Conservation (phyloP, 495 filamentous ascomycete genomes). For the Entonaema liquescens region DNA sequence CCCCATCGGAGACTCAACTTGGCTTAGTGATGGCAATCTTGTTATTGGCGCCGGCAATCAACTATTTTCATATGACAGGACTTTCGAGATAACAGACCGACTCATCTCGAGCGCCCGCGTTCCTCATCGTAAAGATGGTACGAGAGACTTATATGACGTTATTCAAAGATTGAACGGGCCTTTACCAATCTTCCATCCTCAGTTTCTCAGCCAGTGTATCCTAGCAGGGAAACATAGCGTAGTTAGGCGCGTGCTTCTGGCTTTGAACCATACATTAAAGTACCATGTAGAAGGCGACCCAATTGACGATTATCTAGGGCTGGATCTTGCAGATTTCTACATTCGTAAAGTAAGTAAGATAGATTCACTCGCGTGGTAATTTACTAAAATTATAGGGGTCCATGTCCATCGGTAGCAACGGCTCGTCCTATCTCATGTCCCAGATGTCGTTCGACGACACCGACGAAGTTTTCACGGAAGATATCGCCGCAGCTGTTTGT, state of each 20-base stretch:
- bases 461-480: constrained; percentile 73
- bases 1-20: constrained; percentile 91
- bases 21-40: constrained; percentile 83
- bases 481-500: constrained; percentile 73
- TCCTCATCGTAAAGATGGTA: constrained; percentile 55
- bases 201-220: constrained; percentile 89
- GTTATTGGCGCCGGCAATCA: constrained; percentile 93
- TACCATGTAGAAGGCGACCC: constrained; percentile 84
- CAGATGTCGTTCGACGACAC: constrained; percentile 60
- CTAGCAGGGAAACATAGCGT: constrained; percentile 77
- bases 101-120: constrained; percentile 71
- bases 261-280: constrained; percentile 80
- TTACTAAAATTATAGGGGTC: constrained; percentile 38
- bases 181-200: constrained; percentile 91
- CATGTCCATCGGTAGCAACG: constrained; percentile 27
- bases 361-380: not conserved
- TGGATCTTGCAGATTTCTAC: constrained; percentile 78
- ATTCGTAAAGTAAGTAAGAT: constrained; percentile 25
- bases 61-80: constrained; percentile 84
- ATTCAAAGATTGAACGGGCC: constrained; percentile 86
- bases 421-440: constrained; percentile 37
- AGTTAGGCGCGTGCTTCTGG: constrained; percentile 78
- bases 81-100: constrained; percentile 70
- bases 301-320: constrained; percentile 80
- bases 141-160: constrained; percentile 77